Evolutionary conservation across 352 stramenopile species (phyloP).

Genomic region (Phytophthora vignae): DNA sequence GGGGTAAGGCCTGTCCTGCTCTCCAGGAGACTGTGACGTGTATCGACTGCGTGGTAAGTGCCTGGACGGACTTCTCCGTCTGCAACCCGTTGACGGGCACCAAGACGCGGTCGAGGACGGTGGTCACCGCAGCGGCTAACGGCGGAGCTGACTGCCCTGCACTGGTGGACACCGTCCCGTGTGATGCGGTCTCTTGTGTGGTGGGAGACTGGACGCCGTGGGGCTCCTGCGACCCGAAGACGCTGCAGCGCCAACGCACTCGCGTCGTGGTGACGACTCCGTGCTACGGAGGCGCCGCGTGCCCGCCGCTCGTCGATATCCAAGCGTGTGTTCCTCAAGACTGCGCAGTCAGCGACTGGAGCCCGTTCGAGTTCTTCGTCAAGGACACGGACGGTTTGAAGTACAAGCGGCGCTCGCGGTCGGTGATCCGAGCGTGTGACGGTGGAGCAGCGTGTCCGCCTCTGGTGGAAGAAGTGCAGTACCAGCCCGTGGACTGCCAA

Average conservation of each 20-base stretch:
- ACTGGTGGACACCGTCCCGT: constrained; percentile 41
- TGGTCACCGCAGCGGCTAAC: constrained; percentile 40
- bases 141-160: constrained; percentile 44
- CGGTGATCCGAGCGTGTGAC: constrained; percentile 41
- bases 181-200: constrained; percentile 50
- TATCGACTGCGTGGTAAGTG: constrained; percentile 48
- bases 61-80: constrained; percentile 44
- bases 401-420: constrained; percentile 58
- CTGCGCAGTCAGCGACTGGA: constrained; percentile 63
- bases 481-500: constrained; percentile 64
- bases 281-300: constrained; percentile 49
- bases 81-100: constrained; percentile 57
- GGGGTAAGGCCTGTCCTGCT: constrained; percentile 44
- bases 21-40: constrained; percentile 54
- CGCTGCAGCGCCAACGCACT: constrained; percentile 40
- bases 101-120: constrained; percentile 50
- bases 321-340: constrained; percentile 53
- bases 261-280: constrained; percentile 38
- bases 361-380: constrained; percentile 49
- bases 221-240: constrained; percentile 41
- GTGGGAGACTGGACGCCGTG: constrained; percentile 48
- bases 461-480: constrained; percentile 58
- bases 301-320: constrained; percentile 42
- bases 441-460: constrained; percentile 51
- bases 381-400: constrained; percentile 46